These are phyloP conservation scores for Fraxinus velutina DNA, from an alignment of 305 asterid genomes.

Conservation along the genomic window DNA sequence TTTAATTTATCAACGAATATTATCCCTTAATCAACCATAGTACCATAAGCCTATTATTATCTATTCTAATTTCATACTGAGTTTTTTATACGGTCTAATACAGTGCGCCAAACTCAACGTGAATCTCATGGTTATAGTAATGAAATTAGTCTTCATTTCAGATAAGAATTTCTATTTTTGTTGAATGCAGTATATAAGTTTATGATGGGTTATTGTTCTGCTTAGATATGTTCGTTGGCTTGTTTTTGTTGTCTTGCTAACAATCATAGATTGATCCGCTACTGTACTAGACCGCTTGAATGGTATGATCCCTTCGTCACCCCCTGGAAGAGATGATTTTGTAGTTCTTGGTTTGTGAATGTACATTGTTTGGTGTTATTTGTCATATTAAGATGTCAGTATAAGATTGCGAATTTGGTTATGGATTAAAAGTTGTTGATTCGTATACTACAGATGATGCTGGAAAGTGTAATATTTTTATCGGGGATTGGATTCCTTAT, in stretches of 20 bases:
- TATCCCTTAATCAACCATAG: background rate
- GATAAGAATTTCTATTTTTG: background rate
- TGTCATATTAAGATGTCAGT: background rate
- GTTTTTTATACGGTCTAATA: background rate
- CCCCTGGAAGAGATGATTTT: background rate
- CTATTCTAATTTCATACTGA: background rate
- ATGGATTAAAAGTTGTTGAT: background rate
- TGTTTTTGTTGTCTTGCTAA: background rate
- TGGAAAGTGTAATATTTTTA: slow-evolving; percentile 54
- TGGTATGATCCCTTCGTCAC: background rate
- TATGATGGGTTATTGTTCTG: background rate
- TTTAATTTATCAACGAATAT: background rate
- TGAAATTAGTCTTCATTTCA: background rate
- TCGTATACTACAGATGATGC: slow-evolving; percentile 25
- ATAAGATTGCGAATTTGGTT: background rate
- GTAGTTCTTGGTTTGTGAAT: background rate
- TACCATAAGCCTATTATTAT: background rate
- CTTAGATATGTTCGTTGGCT: background rate
- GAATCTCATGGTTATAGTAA: background rate
- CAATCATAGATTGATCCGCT: background rate
- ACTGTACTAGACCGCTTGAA: background rate
- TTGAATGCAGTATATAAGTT: background rate
- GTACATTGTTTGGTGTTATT: background rate
- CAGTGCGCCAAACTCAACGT: background rate
- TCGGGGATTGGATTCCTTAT: slow-evolving; percentile 73